Base-by-base conservation (phyloP, 805 yeast species). In the Candida tibetensis region DNA sequence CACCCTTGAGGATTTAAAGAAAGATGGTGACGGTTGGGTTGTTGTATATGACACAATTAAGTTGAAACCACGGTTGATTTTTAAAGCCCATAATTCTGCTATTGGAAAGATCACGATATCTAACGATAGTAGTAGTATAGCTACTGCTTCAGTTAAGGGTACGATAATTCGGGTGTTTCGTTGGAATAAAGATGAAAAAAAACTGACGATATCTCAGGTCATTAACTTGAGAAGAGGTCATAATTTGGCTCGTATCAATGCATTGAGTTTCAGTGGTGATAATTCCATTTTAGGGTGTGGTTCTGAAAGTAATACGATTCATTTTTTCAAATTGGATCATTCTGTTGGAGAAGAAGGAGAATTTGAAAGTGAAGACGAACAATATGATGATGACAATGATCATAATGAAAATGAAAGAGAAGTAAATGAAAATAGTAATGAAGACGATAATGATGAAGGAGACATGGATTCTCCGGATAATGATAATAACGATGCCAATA, bases 121-220 rank as follows among this genome's bases (percentile, higher is more conserved):
- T 4, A 52, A 48, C 13, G 56, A 59, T 28, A 50, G 53, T 32
- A 30, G 39, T 12, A 51, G 51, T 14, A 58, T 69, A 6, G 72
- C 72, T 3, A 63, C 72, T 2, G 74, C 74, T 2, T 64, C 71
- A 1, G 44, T 58, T 14, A 69, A 66, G 41, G 74, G 74, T 5
- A 69, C 74, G 6, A 69, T 69, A 10, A 52, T 69, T 1, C 50
- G 74, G 12, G 64, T 66, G 2, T 58, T 59, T 40, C 58, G 55
- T 40, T 36, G 62, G 5, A 32, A 37, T 7, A 39, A 37, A 8
- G 40, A 43, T 5, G 41, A 31, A 9, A 39, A 19, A 2, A 36
- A 37, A 7, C 37, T 59, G 23, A 40, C 33, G 2, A 46, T 69
- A 10, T 39, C 50, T 10, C 64, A 55, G 29, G 60, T 64, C 14